Base-by-base conservation (phyloP, 257 asterid species). In the Rauvolfia tetraphylla region DNA sequence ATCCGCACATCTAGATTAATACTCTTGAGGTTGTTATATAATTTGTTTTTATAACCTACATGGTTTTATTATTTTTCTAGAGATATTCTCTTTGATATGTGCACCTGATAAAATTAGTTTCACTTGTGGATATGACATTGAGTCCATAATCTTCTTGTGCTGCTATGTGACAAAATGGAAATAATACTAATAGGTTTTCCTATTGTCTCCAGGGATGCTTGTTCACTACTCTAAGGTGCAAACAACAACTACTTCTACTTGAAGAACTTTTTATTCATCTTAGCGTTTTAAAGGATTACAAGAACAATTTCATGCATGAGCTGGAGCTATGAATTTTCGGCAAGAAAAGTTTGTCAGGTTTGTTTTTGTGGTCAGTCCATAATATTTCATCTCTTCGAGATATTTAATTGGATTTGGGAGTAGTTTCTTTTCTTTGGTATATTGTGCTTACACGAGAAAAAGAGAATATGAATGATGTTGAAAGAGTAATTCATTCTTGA, bases 301-400 rank as follows among this genome's bases (percentile, higher is more conserved):
- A 8, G 44, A 46, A 36, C 69, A 71, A 39, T 70, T 68, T 73
- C 80, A 77, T 82, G 63, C 72, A 82, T 73, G 81, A 84, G 78
- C 84, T 85, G 83, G 81, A 89, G 86, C 78, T 74, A 93, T 93
- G 98, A 84, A 77, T 78, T 80, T 72, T 71, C 86, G 29, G 80
- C 88, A 79, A 46, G 95, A 90, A 80, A 90, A 88, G 87, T 84
- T 88, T 82, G 96, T 92, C 79, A 91, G 98, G 98, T 92, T 83
- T 78, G 97, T 83, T 86, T 58, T 34, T 34, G 2, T 38, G 29
- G n/a, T n/a, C n/a, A n/a, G 54, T 77, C 76, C 75, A 42, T 58
- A 44, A 23, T 48, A 27, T 70, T 71, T 72, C 48, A 27, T 17
- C 8, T 33, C 46, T 72, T 17, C 33, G 15, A 22, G 42, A 12